Percentiles rank a stretch among this genome's conserved stretches.
phyloP scores from a whole-genome alignment of 2,329 filamentous ascomycete genomes.

The Phoma sp. region DNA sequence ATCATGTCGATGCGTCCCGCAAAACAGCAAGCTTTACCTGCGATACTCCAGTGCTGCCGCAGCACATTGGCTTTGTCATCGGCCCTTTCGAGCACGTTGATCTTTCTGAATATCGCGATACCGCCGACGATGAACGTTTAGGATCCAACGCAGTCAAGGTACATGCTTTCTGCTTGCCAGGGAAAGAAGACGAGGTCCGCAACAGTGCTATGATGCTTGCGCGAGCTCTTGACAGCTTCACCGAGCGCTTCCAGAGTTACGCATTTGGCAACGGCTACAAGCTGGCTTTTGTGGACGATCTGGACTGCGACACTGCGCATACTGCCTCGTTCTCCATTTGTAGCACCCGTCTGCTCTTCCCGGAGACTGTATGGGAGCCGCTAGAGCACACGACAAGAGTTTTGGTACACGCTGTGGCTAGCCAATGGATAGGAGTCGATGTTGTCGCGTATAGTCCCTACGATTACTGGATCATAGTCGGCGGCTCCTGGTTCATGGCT shows the following conservation, averaged over 20 bases:
- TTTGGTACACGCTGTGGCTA: slow-evolving; percentile 82
- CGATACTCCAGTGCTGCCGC: slow-evolving; percentile 71
- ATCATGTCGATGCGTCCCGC: slow-evolving; percentile 77
- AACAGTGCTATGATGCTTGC: slow-evolving; percentile 88
- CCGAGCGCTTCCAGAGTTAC: slow-evolving; percentile 85
- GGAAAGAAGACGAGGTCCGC: slow-evolving; percentile 78
- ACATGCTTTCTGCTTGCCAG: slow-evolving; percentile 88
- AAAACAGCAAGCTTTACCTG: slow-evolving; percentile 89
- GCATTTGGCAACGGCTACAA: slow-evolving; percentile 87
- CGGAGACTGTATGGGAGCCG: slow-evolving; percentile 82
- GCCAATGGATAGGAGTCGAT: slow-evolving; percentile 93
- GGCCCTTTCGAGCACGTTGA: slow-evolving; percentile 96
- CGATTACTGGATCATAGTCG: slow-evolving; percentile 89
- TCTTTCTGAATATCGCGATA: slow-evolving; percentile 84
- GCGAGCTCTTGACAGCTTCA: slow-evolving; percentile 86
- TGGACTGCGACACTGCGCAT: slow-evolving; percentile 74
- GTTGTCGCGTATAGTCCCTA: slow-evolving; percentile 81
- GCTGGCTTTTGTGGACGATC: slow-evolving; percentile 91
- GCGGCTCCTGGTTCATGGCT: slow-evolving; percentile 92
- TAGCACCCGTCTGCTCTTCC: slow-evolving; percentile 84
- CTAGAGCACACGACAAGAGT: slow-evolving; percentile 81
- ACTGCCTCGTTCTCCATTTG: slow-evolving; percentile 86
- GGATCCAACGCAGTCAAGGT: slow-evolving; percentile 87
- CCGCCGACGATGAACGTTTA: slow-evolving; percentile 89
- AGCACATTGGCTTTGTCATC: slow-evolving; percentile 91